Evolutionary conservation across 768 basidiomycete species (phyloP).

Genomic region (Lepiota subincarnata): DNA sequence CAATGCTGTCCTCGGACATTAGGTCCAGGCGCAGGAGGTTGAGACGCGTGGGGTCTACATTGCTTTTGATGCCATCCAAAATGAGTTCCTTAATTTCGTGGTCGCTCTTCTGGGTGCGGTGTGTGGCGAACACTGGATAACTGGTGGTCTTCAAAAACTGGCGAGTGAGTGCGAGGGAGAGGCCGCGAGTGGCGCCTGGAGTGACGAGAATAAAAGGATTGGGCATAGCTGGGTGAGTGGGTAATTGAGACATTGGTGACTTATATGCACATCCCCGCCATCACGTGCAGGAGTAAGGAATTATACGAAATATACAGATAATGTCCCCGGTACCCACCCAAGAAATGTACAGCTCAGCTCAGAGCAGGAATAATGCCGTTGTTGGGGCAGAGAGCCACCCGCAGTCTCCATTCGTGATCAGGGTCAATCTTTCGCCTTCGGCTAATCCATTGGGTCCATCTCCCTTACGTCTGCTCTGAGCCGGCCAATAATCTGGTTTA

Average conservation of each 20-base stretch:
- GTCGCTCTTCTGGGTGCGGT: conserved; percentile 34
- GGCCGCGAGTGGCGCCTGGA: conserved; percentile 51
- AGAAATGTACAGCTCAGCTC: conserved; percentile 8
- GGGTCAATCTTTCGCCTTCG: neutral
- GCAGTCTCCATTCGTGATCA: neutral
- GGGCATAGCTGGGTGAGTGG: conserved; percentile 14
- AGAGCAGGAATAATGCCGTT: conserved; percentile 5
- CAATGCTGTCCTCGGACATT: conserved; percentile 46
- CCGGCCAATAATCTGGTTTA: conserved; percentile 26
- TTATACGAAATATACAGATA: neutral
- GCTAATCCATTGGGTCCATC: conserved; percentile 19
- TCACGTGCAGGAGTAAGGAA: conserved; percentile 5
- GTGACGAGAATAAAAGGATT: conserved; percentile 49
- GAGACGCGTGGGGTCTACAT: conserved; percentile 42
- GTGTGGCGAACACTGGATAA: conserved; percentile 53
- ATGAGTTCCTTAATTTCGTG: conserved; percentile 36
- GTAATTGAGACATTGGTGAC: conserved; percentile 4
- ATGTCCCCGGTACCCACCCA: neutral
- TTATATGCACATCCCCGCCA: neutral
- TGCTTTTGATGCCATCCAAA: conserved; percentile 32
- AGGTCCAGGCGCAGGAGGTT: conserved; percentile 47
- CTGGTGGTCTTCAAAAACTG: conserved; percentile 46
- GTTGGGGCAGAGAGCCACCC: neutral
- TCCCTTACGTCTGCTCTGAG: conserved; percentile 30
- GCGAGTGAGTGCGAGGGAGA: conserved; percentile 52